These are phyloP conservation scores for Penicillium goetzii DNA, from an alignment of 495 filamentous ascomycete species.

Conservation along the genomic window DNA sequence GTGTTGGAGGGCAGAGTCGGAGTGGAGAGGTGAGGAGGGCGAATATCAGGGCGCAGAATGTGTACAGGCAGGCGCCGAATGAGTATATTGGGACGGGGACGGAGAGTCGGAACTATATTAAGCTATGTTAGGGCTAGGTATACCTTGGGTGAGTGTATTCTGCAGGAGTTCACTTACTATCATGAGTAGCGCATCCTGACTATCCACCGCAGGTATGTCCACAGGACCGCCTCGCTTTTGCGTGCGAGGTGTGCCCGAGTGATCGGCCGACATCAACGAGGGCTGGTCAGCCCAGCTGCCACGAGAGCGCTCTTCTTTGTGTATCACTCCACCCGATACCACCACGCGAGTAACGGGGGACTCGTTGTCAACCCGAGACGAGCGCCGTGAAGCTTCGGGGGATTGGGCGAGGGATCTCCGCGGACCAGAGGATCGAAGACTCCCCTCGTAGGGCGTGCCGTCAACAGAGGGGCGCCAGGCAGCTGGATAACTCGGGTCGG, in stretches of 20 bases:
- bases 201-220: slow-evolving; percentile 30
- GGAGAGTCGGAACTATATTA: slow-evolving; percentile 52
- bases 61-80: slow-evolving; percentile 46
- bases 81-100: slow-evolving; percentile 52
- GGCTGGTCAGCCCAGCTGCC: slow-evolving; percentile 47
- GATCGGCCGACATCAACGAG: slow-evolving; percentile 46
- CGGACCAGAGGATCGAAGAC: slow-evolving; percentile 24
- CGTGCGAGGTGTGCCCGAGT: slow-evolving; percentile 33
- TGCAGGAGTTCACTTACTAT: slow-evolving; percentile 33
- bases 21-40: slow-evolving; percentile 48
- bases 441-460: slow-evolving; percentile 18
- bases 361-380: slow-evolving; percentile 27
- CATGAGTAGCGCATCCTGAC: slow-evolving; percentile 46
- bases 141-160: background rate
- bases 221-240: slow-evolving; percentile 37
- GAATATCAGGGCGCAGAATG: slow-evolving; percentile 46
- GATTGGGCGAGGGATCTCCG: slow-evolving; percentile 26
- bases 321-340: slow-evolving; percentile 33
- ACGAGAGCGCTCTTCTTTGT: slow-evolving; percentile 41
- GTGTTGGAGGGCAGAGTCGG: slow-evolving; percentile 44
- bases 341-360: slow-evolving; percentile 32
- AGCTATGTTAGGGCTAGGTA: background rate
- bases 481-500: slow-evolving; percentile 17
- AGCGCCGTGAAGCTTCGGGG: slow-evolving; percentile 23
- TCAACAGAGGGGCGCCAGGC: slow-evolving; percentile 22